Evolutionary conservation across 345 rosid species (phyloP).

Genomic region (Lepidium aucheri): DNA sequence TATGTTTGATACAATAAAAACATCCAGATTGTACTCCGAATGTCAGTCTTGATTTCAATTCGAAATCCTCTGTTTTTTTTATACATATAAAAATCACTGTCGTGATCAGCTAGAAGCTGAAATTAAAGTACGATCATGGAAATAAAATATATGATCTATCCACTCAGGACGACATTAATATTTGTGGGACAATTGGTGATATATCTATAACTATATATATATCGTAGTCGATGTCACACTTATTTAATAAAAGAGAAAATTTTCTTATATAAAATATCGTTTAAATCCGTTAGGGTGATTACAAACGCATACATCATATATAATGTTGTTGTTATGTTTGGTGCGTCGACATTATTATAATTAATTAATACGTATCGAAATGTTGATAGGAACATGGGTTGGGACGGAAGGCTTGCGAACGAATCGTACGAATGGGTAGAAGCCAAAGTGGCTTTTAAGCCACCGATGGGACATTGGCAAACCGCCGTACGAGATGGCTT

Average conservation of each 20-base stretch:
- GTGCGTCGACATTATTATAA: neutral
- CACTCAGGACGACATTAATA: neutral
- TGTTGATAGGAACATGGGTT: conserved; percentile 34
- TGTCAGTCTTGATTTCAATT: no score
- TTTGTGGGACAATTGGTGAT: neutral
- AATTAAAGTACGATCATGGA: neutral
- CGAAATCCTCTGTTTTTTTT: no score
- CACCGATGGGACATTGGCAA: conserved; percentile 51
- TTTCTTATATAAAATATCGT: neutral
- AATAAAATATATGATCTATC: neutral
- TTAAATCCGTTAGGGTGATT: neutral
- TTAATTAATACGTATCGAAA: neutral
- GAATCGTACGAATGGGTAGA: conserved; percentile 63
- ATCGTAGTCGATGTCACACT: no score
- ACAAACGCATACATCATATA: neutral
- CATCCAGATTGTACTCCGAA: no score
- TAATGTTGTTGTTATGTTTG: neutral
- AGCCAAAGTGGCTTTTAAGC: conserved; percentile 44
- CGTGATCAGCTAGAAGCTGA: neutral
- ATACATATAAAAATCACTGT: neutral
- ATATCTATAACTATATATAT: neutral
- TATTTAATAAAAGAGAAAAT: neutral
- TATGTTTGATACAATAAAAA: no score
- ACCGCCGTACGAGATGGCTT: conserved; percentile 67
- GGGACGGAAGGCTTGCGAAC: conserved; percentile 44